Base-by-base conservation (phyloP, 1,284 basidiomycete genomes). In the Ustilago shanxiensis region DNA sequence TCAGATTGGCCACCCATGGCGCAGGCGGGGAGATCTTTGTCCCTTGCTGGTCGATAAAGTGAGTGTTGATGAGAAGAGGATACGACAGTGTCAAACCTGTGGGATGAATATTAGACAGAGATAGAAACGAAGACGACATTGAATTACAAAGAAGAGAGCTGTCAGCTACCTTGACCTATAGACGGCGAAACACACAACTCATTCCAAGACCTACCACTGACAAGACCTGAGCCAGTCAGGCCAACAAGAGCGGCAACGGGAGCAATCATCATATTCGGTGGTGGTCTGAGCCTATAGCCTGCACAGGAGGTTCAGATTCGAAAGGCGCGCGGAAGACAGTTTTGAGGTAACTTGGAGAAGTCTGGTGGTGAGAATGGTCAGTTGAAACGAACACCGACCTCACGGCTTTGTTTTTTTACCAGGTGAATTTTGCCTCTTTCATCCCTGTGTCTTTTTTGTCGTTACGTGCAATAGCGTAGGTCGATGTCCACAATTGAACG, bases 21-120 rank as follows among this genome's bases (percentile, higher is more conserved):
- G 66, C 59, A 9, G 62, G 47, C 10, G 72, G 72, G 1, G 52
- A 44, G 33, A 74, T 57, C 45, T 66, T 69, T 62, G 59, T 44
- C 8, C 72, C 72, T 29, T 74, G 72, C 26, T 65, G 35, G 37
- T 69, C 72, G 29, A 69, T 18, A 24, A 69, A 69, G 50, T 69
- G 66, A 26, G 39, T 55, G 57, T 69, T 74, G 63, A 69, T 53
- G n/a, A 69, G 31, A 1, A 69, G 55, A 11, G 72, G 72, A 44
- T 66, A 69, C 1, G 66, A 50, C 4, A 69, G 35, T 9, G 72
- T 63, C 24, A 74, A 39, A 28, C 72, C 70, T 71, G 54, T 31
- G 11, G 16, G 31, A 33, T 11, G 31, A 33, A 5, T 11, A 49
- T 49, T 10, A 5, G 5, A 26, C 3, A 4, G 47, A 16, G 26